These are phyloP conservation scores for Hyphodiscus sp. DNA, from an alignment of 2,329 filamentous ascomycete genomes.

Conservation along the genomic window DNA sequence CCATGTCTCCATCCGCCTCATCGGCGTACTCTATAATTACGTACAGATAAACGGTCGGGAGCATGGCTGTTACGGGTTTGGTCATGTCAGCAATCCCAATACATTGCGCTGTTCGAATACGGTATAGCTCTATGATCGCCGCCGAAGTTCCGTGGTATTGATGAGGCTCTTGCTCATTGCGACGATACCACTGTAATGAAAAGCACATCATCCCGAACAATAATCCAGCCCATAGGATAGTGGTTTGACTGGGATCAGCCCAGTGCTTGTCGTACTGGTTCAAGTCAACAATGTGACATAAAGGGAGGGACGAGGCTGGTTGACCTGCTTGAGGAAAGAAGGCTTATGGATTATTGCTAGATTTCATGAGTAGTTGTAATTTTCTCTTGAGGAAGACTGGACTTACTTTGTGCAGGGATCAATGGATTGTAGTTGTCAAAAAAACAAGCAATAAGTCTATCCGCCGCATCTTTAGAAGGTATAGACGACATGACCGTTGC, in stretches of 20 bases:
- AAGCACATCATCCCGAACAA: conserved; percentile 31
- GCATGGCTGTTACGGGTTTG: conserved; percentile 38
- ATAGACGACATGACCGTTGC: conserved; percentile 39
- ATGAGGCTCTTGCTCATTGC: conserved; percentile 41
- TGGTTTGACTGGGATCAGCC: conserved; percentile 34
- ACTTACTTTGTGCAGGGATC: conserved; percentile 34
- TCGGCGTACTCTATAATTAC: conserved; percentile 34
- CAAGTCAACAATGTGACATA: neutral
- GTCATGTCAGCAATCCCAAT: conserved; percentile 44
- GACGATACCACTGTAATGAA: conserved; percentile 37
- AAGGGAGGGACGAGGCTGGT: neutral
- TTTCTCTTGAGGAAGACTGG: neutral
- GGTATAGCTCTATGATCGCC: conserved; percentile 42
- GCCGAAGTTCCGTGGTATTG: conserved; percentile 38
- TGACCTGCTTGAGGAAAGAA: conserved; percentile 39
- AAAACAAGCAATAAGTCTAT: conserved; percentile 45
- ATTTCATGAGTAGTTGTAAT: neutral
- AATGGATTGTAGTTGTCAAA: conserved; percentile 47
- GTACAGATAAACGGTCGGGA: conserved; percentile 45
- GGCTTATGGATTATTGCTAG: conserved; percentile 46
- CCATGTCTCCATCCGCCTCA: conserved; percentile 47
- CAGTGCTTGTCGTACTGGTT: conserved; percentile 42
- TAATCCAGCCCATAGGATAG: conserved; percentile 45
- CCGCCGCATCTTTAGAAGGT: conserved; percentile 40
- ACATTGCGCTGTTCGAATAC: conserved; percentile 45